These are phyloP conservation scores for Erigeron canadensis DNA, from an alignment of 129 eudicot species.

Conservation along the genomic window DNA sequence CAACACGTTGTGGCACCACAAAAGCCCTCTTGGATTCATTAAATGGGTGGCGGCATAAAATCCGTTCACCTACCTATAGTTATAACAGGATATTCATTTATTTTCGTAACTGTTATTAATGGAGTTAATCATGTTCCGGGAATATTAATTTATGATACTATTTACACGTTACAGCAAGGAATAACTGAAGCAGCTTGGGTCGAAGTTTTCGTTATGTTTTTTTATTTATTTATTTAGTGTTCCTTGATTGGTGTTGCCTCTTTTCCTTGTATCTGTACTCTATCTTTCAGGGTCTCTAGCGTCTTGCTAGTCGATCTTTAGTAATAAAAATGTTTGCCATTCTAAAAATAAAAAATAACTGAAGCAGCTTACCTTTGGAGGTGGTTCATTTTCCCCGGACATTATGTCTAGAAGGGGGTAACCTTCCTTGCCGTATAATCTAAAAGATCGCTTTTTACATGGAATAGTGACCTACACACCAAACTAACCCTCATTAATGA, in stretches of 20 bases:
- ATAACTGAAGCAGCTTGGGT: no score
- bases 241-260: no score
- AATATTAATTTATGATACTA: no score
- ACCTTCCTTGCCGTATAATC: constrained; percentile 95
- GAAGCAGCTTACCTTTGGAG: constrained; percentile 67
- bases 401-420: constrained; percentile 89
- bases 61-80: constrained; percentile 76
- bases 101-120: background rate
- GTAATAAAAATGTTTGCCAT: no score
- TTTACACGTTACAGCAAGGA: background rate
- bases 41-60: constrained; percentile 93
- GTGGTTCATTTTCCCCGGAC: constrained; percentile 89
- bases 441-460: constrained; percentile 83
- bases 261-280: no score
- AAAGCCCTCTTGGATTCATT: constrained; percentile 93
- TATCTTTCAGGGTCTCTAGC: no score
- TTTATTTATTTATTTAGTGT: no score
- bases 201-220: no score
- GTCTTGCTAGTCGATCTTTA: no score
- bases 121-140: no score
- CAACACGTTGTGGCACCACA: constrained; percentile 93
- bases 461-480: constrained; percentile 84
- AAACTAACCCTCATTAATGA: constrained; percentile 2
- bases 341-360: no score
- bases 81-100: background rate